Evolutionary conservation across 2,329 filamentous ascomycete species (phyloP).

Genomic region (Scedosporium minutisporum): DNA sequence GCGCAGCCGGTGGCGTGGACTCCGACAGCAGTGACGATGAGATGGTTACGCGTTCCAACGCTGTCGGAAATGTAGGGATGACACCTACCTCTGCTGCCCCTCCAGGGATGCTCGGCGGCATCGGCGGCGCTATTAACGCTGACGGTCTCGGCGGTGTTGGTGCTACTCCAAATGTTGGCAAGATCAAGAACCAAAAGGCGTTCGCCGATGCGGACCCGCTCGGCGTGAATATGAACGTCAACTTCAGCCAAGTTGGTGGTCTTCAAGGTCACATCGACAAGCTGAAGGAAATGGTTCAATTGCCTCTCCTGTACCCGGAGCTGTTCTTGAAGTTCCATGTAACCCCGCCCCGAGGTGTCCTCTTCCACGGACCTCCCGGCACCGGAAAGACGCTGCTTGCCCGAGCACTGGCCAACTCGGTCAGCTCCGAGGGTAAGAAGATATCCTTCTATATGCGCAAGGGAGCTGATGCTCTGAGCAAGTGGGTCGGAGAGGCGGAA

Average conservation of each 20-base stretch:
- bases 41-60: constrained; percentile 50
- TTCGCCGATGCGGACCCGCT: constrained; percentile 90
- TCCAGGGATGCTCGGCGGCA: constrained; percentile 32
- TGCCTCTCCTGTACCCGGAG: constrained; percentile 90
- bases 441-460: constrained; percentile 99
- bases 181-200: constrained; percentile 84
- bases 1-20: constrained; percentile 69
- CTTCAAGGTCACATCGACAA: constrained; percentile 91
- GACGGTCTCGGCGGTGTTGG: constrained; percentile 30
- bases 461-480: constrained; percentile 91
- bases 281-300: constrained; percentile 95
- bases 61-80: constrained; percentile 52
- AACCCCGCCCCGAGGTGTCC: constrained; percentile 83
- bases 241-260: constrained; percentile 90
- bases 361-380: constrained; percentile 94
- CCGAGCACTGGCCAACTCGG: constrained; percentile 81
- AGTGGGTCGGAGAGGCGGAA: constrained; percentile 98
- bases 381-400: constrained; percentile 98
- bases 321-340: constrained; percentile 87
- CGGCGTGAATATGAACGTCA: constrained; percentile 84
- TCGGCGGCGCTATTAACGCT: constrained; percentile 25
- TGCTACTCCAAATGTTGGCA: constrained; percentile 72
- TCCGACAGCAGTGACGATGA: constrained; percentile 98
- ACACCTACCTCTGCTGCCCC: constrained; percentile 43
- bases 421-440: constrained; percentile 80